These are phyloP conservation scores for Meripilus lineatus DNA, from an alignment of 1,284 basidiomycete genomes.

Conservation along the genomic window DNA sequence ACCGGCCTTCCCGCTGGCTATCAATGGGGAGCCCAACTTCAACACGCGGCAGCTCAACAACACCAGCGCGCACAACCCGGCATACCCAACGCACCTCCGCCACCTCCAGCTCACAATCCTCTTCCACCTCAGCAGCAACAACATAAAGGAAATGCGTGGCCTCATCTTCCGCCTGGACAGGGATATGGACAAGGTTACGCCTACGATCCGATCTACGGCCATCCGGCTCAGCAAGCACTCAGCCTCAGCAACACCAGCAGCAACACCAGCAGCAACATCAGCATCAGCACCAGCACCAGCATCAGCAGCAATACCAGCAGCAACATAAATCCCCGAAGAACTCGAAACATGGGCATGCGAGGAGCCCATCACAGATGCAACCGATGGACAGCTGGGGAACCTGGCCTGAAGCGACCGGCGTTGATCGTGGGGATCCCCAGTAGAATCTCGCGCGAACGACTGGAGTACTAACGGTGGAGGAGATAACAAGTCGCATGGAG, in stretches of 20 bases:
- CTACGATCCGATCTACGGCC: no score
- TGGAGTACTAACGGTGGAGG: not conserved
- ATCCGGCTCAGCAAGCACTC: constrained; percentile 1
- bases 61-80: no score
- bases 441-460: not conserved
- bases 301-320: not conserved
- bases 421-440: not conserved
- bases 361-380: constrained; percentile 10
- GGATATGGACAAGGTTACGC: no score
- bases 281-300: no score
- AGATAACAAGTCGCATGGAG: constrained; percentile 2
- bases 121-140: no score
- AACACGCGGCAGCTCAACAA: no score
- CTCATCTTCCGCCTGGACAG: no score
- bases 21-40: not conserved
- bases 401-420: not conserved
- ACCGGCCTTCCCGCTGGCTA: not conserved
- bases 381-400: constrained; percentile 9
- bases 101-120: no score
- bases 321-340: not conserved
- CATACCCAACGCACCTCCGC: no score
- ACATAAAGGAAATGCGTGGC: no score
- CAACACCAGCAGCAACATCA: no score
- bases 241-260: no score
- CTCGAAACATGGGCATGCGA: not conserved